These are phyloP conservation scores for Scleroderma bovista DNA, from an alignment of 768 basidiomycete species.

Conservation along the genomic window DNA sequence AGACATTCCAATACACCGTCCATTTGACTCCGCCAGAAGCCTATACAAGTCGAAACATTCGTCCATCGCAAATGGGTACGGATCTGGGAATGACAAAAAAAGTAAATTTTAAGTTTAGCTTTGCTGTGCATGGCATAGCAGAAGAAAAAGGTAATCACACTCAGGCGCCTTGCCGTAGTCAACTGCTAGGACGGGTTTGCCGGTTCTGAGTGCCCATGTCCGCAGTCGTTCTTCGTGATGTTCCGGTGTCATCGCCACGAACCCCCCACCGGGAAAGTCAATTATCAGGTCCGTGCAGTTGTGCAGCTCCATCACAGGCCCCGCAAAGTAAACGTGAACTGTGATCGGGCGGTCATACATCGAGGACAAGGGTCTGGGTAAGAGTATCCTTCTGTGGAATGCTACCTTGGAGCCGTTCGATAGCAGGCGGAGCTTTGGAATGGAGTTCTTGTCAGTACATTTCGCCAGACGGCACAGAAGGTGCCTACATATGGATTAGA, in stretches of 20 bases:
- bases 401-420: conserved; percentile 54
- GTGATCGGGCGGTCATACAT: conserved; percentile 78
- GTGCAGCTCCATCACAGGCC: conserved; percentile 56
- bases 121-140: neutral
- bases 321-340: conserved; percentile 77
- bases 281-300: conserved; percentile 76
- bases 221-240: conserved; percentile 94
- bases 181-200: conserved; percentile 75
- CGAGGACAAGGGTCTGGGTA: conserved; percentile 76
- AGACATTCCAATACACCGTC: conserved; percentile 80
- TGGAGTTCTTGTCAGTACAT: conserved; percentile 4
- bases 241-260: conserved; percentile 92
- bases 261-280: conserved; percentile 95
- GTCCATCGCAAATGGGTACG: conserved; percentile 94
- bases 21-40: conserved; percentile 73
- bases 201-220: conserved; percentile 76
- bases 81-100: conserved; percentile 54
- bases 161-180: conserved; percentile 98
- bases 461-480: conserved; percentile 8
- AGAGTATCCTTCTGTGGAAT: conserved; percentile 67
- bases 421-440: conserved; percentile 56
- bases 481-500: conserved; percentile 78
- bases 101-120: conserved; percentile 6
- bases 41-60: conserved; percentile 91
- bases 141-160: conserved; percentile 45